Evolutionary conservation across 192 early-diverging fungal genomes (phyloP).

Genomic region (Rhizophagus sp.): DNA sequence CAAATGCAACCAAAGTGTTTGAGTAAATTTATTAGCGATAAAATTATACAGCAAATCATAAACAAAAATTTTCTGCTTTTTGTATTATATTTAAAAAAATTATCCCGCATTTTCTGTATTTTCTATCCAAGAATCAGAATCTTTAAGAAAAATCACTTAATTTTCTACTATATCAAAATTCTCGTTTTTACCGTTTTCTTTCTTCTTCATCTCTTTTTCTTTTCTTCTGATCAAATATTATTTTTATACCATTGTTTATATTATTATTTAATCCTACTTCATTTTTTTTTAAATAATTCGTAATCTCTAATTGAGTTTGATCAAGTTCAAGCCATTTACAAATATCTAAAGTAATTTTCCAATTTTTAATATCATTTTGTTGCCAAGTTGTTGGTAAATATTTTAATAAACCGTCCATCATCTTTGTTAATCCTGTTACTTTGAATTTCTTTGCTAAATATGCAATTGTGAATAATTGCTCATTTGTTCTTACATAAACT

Average conservation of each 20-base stretch:
- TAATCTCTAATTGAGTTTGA: constrained; percentile 2
- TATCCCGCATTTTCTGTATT: too few species aligned
- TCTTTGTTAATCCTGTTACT: background rate
- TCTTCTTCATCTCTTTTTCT: too few species aligned
- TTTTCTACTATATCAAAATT: too few species aligned
- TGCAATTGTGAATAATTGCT: constrained; percentile 12
- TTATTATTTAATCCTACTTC: background rate
- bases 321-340: constrained; percentile 2
- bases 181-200: too few species aligned
- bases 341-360: constrained; percentile 2
- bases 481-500: background rate
- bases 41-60: too few species aligned
- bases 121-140: too few species aligned
- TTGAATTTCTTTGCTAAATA: constrained; percentile 17
- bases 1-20: too few species aligned
- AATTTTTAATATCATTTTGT: background rate
- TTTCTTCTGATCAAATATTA: too few species aligned
- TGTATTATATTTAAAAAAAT: too few species aligned
- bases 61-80: too few species aligned
- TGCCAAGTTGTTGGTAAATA: constrained; percentile 3
- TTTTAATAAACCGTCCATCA: constrained; percentile 8
- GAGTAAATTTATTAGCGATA: too few species aligned
- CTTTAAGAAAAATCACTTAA: too few species aligned
- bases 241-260: background rate
- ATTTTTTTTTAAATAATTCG: background rate